Evolutionary conservation across 176 grass and related monocot species (phyloP), one percentile per base, ranked within the genome.

Genomic region (Puccinellia tenuiflora): DNA sequence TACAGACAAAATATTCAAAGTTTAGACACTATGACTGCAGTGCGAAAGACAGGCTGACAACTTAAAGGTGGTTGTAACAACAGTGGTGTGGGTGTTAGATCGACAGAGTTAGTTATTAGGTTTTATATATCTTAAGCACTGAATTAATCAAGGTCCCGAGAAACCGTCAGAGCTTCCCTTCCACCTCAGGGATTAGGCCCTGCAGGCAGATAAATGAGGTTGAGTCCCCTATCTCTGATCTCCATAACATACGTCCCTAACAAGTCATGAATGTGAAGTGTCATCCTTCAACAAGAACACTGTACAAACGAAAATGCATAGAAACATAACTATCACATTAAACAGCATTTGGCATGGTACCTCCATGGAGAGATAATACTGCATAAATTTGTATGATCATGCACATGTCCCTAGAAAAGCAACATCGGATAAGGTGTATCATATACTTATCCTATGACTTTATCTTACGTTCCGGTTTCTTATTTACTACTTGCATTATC

Each of bases 1-100:
- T 79, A 22, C 47, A 75, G 28, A 73, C 16, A 47, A 80, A 16
- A 60, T 67, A 68, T 81, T 77, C n/a, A 70, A 69, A 60, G 50
- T 42, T 47, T 47, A 87, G 73, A 55, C 21, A 60, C 12, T 68
- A 13, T 3, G 6, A 43, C 47, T 56, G 53, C 31, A 57, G 14
- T 81, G 47, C 21, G 57, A 72, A 12, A 21, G 55, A 16, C 31
- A 25, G 35, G 37, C 3, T 30, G 31, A n/a, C 25, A 73, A 42
- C 17, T 66, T 57, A 64, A 68, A 80, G 5, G 31, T 28, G 8
- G 51, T 35, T 59, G 68, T 46, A 71, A 71, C 40, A 29, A 46
- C 24, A 28, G 40, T 47, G 7, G 7, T 47, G 29, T 43, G 6
- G 14, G 42, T 0, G 24, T 30, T 16, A 47, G 14, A 47, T 47